Evolutionary conservation across 1,284 basidiomycete species (phyloP).

Genomic region (Ustilago cynodontis): DNA sequence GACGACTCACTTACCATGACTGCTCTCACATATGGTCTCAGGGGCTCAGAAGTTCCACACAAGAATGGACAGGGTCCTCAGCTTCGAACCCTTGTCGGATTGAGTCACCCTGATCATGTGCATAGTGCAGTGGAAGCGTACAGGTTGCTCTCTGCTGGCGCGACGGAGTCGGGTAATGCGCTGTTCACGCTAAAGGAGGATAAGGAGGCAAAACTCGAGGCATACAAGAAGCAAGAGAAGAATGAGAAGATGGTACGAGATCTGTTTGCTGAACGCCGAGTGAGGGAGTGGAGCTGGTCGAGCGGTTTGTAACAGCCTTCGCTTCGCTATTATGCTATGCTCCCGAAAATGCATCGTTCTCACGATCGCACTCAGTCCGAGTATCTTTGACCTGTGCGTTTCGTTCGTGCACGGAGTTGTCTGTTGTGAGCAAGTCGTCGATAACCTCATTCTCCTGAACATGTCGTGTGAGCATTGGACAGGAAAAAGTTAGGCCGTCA

Average conservation of each 20-base stretch:
- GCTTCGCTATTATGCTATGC: neutral
- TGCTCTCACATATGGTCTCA: slow-evolving; percentile 62
- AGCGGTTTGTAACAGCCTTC: slow-evolving; percentile 29
- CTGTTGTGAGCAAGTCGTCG: no score
- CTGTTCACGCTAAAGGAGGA: slow-evolving; percentile 11
- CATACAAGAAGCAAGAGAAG: slow-evolving; percentile 32
- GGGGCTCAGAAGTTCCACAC: slow-evolving; percentile 44
- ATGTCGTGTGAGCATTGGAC: neutral
- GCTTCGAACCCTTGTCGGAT: slow-evolving; percentile 63
- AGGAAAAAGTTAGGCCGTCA: neutral
- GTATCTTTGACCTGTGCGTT: no score
- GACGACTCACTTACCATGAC: slow-evolving; percentile 53
- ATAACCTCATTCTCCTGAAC: no score
- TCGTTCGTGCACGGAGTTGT: neutral
- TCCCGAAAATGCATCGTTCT: no score
- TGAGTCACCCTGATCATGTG: slow-evolving; percentile 66
- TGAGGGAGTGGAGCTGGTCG: slow-evolving; percentile 53
- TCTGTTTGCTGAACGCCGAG: slow-evolving; percentile 32
- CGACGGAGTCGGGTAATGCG: slow-evolving; percentile 9
- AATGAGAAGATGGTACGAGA: slow-evolving; percentile 29
- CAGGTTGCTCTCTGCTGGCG: slow-evolving; percentile 47
- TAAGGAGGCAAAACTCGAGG: slow-evolving; percentile 11
- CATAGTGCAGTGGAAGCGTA: slow-evolving; percentile 62
- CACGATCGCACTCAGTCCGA: no score
- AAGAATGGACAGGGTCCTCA: slow-evolving; percentile 18